Evolutionary conservation across 441 rosid species (phyloP), one percentile per base, ranked within the genome.

Genomic region (Dalechampia spathulata): DNA sequence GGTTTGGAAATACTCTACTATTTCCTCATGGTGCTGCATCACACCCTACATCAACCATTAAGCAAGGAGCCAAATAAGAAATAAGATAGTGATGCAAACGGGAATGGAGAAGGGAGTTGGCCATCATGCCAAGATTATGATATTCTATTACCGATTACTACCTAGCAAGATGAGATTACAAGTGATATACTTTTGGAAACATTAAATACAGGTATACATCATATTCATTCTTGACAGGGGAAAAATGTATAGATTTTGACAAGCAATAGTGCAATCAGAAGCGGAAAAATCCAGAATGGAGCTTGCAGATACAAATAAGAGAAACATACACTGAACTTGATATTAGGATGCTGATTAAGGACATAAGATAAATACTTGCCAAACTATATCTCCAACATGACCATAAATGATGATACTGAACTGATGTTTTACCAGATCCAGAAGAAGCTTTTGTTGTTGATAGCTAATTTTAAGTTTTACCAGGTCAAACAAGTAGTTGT

Each of bases 11-110:
- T 89, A 93, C 42, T 89, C 92, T 14, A 72, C 85, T 57, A 87
- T 85, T 68, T 83, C 83, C 61, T 74, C 76, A 54, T 83, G 99
- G 60, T 85, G 70, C 74, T 86, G 86, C 88, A 85, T 72, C 69
- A 87, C 75, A 51, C 96, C 99, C 93, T 89, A 78, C 67, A 72
- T 53, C 38, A 53, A 39, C 41, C 43, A 8, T 25, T 38, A 34
- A 6, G 49, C n/a, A 59, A 54, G 30, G 16, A 30, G 40, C 41
- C n/a, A 6, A 25, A 15, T 52, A 42, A 60, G 17, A 16, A 13
- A 42, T 30, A 30, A 30, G 34, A 30, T 8, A 8, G 34, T 3
- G 8, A 3, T 39, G 13, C 14, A 47, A 32, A 17, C 25, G 6
- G n/a, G 11, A 21, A 32, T 5, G 2, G 22, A 32, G 16, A 22